Evolutionary conservation across 2,329 filamentous ascomycete genomes (phyloP), one percentile per base, ranked within the genome.

Genomic region (Diatrype stigma): DNA sequence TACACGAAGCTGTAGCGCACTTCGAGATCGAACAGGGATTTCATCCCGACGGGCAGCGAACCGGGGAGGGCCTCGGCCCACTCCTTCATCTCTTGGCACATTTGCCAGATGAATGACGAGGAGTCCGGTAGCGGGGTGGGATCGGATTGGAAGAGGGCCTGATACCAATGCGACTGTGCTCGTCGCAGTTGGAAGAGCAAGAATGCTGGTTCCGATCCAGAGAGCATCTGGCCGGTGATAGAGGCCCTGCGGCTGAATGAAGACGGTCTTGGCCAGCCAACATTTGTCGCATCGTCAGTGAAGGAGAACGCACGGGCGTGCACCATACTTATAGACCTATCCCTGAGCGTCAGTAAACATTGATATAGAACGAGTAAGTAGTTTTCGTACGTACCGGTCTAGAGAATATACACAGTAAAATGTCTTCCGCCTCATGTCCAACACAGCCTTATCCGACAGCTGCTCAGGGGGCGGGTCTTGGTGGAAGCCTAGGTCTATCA

Each of bases 381-480:
- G 19, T 17, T 10, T 30, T 21, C 16, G 23, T 21, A 63, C 78
- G 45, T 67, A 91, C 89, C 90, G 82, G 65, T 99, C 94, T 21
- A 97, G 77, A 26, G 89, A 85, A 67, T 96, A 96, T 3, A 94
- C 86, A 64, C 89, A 96, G 68, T 95, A 91, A 64, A 96, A 97
- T 2, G 95, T 87, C 59, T 86, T 84, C 47, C 93, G 82, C 48
- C 93, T 83, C 53, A 90, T 76, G 59, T 96, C 89, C 12, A 96
- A 73, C 44, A 84, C 82, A 2, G 81, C 74, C 58, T 84, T 86
- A 51, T 90, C 84, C 11, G 85, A 79, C 26, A 83, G 73, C 16
- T 87, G 79, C 55, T 87, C 85, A 51, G 81, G 78, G 1, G 89
- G 86, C 3, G 91, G 90, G 59, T 97, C 93, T 70, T 96, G 93